A percentile compares a stretch with the other conserved stretches of the same genome.
Evolutionary conservation across 2,329 filamentous ascomycete genomes (phyloP).

Genomic region (Periconia sp.): DNA sequence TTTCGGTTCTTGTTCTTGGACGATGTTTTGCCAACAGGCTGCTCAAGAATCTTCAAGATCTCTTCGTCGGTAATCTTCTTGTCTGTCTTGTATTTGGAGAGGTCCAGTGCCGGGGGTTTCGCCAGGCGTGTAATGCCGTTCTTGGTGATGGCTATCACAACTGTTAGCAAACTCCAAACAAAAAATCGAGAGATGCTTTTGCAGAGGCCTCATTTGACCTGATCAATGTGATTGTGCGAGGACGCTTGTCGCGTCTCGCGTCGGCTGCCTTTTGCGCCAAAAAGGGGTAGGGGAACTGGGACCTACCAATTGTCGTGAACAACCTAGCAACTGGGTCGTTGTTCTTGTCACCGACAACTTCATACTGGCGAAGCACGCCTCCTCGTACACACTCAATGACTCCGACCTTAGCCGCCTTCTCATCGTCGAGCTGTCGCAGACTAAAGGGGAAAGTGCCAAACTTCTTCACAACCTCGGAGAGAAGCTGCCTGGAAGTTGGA

Average conservation of each 20-base stretch:
- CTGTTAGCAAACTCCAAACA: slow-evolving; percentile 26
- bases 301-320: slow-evolving; percentile 90
- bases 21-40: slow-evolving; percentile 71
- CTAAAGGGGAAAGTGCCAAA: slow-evolving; percentile 98
- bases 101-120: slow-evolving; percentile 75
- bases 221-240: too few species aligned
- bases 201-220: too few species aligned
- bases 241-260: too few species aligned
- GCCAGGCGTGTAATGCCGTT: slow-evolving; percentile 90
- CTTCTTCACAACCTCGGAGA: slow-evolving; percentile 96
- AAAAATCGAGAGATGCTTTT: too few species aligned
- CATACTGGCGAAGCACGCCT: slow-evolving; percentile 93
- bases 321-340: slow-evolving; percentile 81
- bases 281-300: slow-evolving; percentile 6
- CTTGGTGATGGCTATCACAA: slow-evolving; percentile 85
- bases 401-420: slow-evolving; percentile 93
- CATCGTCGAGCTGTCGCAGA: slow-evolving; percentile 93
- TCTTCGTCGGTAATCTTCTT: slow-evolving; percentile 99
- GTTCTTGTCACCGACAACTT: slow-evolving; percentile 94
- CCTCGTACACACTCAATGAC: slow-evolving; percentile 95
- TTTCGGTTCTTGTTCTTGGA: slow-evolving; percentile 83
- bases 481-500: slow-evolving; percentile 86
- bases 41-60: slow-evolving; percentile 90
- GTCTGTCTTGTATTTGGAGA: slow-evolving; percentile 86
- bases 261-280: neutral